Conservation (phyloP, 306 rosid species). For the Cicer cuneatum region DNA sequence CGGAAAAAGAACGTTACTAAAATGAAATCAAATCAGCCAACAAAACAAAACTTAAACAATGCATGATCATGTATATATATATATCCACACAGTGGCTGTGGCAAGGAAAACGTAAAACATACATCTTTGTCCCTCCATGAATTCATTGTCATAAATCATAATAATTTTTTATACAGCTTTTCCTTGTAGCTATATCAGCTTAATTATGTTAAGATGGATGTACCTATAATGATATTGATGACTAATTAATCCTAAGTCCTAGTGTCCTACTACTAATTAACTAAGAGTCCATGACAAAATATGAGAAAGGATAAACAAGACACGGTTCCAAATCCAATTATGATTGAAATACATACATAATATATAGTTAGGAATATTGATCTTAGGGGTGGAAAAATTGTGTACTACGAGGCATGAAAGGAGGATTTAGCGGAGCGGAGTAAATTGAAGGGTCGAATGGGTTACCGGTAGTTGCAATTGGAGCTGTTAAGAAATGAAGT, state of each 20-base stretch:
- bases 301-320: neutral
- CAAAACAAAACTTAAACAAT: neutral
- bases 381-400: slow-evolving; percentile 87
- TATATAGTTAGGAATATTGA: slow-evolving; percentile 47
- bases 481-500: slow-evolving; percentile 51
- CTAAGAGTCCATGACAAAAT: neutral
- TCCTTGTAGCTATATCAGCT: slow-evolving; percentile 48
- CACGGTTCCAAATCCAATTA: slow-evolving; percentile 7
- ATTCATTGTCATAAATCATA: slow-evolving; percentile 31
- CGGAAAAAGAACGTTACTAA: slow-evolving; percentile 52
- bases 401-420: slow-evolving; percentile 91
- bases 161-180: slow-evolving; percentile 27
- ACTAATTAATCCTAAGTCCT: too few relatives aligned
- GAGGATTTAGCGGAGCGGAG: slow-evolving; percentile 84
- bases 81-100: slow-evolving; percentile 39
- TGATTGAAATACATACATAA: slow-evolving; percentile 15
- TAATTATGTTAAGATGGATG: slow-evolving; percentile 43
- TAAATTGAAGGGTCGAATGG: slow-evolving; percentile 70
- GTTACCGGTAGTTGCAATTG: slow-evolving; percentile 40
- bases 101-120: slow-evolving; percentile 42
- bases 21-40: slow-evolving; percentile 29
- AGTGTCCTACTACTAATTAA: slow-evolving; percentile 19
- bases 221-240: slow-evolving; percentile 17
- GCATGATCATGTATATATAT: neutral
- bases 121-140: slow-evolving; percentile 7